These are phyloP conservation scores for Schwanniomyces polymorphus DNA, from an alignment of 805 yeast genomes.

Conservation along the genomic window DNA sequence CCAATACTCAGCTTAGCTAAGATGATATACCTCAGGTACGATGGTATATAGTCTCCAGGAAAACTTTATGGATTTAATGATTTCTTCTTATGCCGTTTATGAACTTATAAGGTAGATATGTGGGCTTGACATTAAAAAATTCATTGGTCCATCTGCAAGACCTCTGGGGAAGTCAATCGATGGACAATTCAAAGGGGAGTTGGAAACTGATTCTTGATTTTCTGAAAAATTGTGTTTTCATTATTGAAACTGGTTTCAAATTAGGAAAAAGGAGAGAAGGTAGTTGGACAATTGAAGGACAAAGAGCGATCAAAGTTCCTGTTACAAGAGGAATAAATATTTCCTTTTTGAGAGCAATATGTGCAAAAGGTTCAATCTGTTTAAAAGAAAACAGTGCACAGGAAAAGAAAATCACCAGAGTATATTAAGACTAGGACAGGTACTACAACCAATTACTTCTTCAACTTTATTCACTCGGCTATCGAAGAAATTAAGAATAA, in stretches of 20 bases:
- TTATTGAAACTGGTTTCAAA: neutral
- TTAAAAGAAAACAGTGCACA: no score
- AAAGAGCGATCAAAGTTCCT: no score
- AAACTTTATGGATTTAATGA: neutral
- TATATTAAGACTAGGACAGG: no score
- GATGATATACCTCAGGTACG: no score
- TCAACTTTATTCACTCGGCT: no score
- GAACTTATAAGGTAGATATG: neutral
- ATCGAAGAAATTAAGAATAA: no score
- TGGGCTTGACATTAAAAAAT: neutral
- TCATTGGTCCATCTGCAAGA: neutral
- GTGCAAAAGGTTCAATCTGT: no score
- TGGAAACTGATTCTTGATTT: neutral
- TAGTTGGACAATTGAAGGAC: neutral
- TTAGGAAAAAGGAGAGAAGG: neutral
- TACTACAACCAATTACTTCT: no score
- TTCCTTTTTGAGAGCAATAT: no score
- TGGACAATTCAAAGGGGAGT: neutral
- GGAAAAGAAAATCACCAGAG: no score
- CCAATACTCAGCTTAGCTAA: no score
- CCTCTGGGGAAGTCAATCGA: neutral
- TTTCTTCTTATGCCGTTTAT: neutral
- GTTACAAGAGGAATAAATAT: no score
- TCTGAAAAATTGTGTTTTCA: neutral
- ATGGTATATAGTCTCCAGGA: neutral